phyloP scores from a whole-genome alignment of 495 filamentous ascomycete species.

The Pyrenopolyporus hunteri region DNA sequence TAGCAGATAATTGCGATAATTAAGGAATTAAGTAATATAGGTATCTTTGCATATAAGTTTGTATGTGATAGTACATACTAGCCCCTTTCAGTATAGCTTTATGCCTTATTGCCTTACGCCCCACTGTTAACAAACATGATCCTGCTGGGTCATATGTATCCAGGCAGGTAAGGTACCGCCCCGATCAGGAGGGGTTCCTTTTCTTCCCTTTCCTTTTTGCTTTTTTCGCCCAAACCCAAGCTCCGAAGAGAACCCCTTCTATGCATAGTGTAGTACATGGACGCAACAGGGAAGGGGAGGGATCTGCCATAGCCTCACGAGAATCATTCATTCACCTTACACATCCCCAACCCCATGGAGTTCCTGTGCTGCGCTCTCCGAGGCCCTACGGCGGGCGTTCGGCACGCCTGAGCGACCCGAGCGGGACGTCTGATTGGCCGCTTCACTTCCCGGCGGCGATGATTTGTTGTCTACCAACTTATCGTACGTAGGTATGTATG shows the following conservation, averaged over 20 bases:
- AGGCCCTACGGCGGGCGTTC: background rate
- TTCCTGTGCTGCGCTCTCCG: background rate
- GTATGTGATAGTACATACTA: too few species aligned
- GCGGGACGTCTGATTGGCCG: background rate
- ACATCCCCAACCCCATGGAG: background rate
- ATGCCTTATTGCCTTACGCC: too few species aligned
- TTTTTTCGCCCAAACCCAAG: background rate
- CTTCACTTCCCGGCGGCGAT: background rate
- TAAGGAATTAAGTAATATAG: too few species aligned
- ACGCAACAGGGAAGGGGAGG: background rate
- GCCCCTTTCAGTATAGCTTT: too few species aligned
- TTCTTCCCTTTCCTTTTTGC: too few species aligned
- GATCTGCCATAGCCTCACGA: background rate
- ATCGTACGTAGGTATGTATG: background rate
- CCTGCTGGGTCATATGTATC: too few species aligned
- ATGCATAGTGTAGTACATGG: too few species aligned
- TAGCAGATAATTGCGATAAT: too few species aligned
- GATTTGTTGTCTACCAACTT: too few species aligned
- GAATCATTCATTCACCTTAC: too few species aligned
- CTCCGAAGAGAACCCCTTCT: background rate
- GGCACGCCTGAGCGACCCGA: background rate
- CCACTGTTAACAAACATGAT: too few species aligned
- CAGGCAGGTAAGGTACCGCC: background rate
- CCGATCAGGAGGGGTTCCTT: background rate
- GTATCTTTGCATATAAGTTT: too few species aligned